Evolutionary conservation across 768 basidiomycete genomes (phyloP).

Genomic region (Fistulinella prunicolor): DNA sequence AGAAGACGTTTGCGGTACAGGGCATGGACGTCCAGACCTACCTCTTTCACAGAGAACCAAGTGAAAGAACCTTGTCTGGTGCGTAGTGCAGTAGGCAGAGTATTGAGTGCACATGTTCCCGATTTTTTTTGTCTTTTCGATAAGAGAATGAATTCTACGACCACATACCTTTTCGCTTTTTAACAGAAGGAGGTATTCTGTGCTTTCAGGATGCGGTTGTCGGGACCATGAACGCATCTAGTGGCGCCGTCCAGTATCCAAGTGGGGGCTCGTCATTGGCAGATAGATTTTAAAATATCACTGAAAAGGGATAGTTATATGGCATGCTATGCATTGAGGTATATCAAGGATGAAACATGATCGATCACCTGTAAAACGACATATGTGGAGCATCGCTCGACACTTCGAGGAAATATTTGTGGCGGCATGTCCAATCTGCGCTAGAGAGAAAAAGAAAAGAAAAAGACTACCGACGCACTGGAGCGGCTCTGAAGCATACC

Average conservation of each 20-base stretch:
- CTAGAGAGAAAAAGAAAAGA: no score
- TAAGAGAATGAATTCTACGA: conserved; percentile 5
- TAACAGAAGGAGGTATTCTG: conserved; percentile 10
- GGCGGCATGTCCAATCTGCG: conserved; percentile 13
- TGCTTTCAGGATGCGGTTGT: not conserved
- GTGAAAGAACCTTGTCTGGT: conserved; percentile 1
- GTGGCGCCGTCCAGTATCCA: conserved; percentile 14
- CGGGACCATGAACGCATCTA: not conserved
- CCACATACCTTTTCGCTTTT: conserved; percentile 17
- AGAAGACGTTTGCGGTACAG: fast-evolving
- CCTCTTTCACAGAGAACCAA: not conserved
- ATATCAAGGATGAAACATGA: no score
- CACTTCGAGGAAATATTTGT: conserved; percentile 17
- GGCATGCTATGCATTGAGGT: conserved; percentile 3
- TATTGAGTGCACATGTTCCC: conserved; percentile 16
- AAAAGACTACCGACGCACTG: conserved; percentile 8
- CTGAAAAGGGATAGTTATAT: not conserved
- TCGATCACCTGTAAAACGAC: conserved; percentile 6
- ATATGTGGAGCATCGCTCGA: conserved; percentile 1
- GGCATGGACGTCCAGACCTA: not conserved
- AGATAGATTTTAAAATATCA: not conserved
- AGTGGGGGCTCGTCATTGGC: not conserved
- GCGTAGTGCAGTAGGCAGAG: conserved; percentile 4
- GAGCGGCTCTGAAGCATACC: conserved; percentile 1
- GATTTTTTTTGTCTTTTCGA: not conserved